Evolutionary conservation across 768 basidiomycete species (phyloP).

Genomic region (Termitomyces sp.): DNA sequence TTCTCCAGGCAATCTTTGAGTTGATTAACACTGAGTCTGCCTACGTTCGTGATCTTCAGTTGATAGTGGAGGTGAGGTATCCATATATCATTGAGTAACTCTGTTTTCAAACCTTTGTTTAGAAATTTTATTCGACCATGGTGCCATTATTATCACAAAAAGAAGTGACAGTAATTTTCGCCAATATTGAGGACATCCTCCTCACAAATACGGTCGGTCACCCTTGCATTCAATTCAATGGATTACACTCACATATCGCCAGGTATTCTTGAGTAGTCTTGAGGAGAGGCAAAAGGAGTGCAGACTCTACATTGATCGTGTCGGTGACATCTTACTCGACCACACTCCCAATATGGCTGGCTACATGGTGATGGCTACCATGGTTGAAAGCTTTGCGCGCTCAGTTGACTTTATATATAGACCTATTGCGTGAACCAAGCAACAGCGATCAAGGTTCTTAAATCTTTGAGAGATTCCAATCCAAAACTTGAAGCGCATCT

Average conservation of each 20-base stretch:
- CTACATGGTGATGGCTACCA: conserved; percentile 56
- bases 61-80: conserved; percentile 74
- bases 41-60: conserved; percentile 88
- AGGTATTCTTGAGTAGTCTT: conserved; percentile 82
- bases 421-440: conserved; percentile 90
- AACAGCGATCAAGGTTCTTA: conserved; percentile 69
- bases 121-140: conserved; percentile 86
- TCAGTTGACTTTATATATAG: conserved; percentile 27
- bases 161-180: conserved; percentile 79
- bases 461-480: conserved; percentile 65
- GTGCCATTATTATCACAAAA: conserved; percentile 57
- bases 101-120: neutral
- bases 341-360: conserved; percentile 59
- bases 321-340: conserved; percentile 64
- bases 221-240: neutral
- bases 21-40: conserved; percentile 85
- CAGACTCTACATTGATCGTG: conserved; percentile 82
- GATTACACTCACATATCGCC: neutral
- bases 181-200: conserved; percentile 90
- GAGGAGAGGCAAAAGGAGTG: conserved; percentile 91
- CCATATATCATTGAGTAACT: neutral
- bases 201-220: conserved; percentile 74
- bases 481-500: conserved; percentile 59
- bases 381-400: neutral
- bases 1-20: conserved; percentile 80